These are phyloP conservation scores for Pyrenochaeta sp. DNA, from an alignment of 2,329 filamentous ascomycete genomes.

Conservation along the genomic window DNA sequence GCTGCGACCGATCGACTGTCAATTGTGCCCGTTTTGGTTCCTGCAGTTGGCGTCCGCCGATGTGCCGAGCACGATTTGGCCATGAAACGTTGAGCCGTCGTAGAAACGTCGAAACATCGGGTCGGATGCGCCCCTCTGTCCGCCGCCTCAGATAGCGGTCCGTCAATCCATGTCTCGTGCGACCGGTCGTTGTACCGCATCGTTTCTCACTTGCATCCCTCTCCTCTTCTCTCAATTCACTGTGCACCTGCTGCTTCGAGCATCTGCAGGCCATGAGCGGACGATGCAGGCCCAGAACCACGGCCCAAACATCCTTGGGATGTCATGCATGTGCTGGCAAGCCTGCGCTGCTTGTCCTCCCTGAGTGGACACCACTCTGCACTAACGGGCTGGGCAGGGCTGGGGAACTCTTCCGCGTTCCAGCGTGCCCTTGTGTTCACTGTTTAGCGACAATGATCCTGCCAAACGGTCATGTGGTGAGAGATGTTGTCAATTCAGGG, in stretches of 20 bases:
- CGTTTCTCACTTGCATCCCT: too few relatives aligned
- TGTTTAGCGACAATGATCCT: too few relatives aligned
- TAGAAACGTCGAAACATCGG: constrained; percentile 4
- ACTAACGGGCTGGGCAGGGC: constrained; percentile 3
- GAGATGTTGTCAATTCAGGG: too few relatives aligned
- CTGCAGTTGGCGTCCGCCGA: constrained; percentile 6
- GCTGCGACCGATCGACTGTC: constrained; percentile 1
- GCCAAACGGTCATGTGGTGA: too few relatives aligned
- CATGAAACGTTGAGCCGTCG: too few relatives aligned
- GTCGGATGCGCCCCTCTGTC: neutral
- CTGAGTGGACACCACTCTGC: too few relatives aligned
- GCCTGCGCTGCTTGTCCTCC: too few relatives aligned
- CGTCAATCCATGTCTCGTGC: neutral
- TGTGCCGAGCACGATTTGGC: too few relatives aligned
- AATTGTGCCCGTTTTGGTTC: constrained; percentile 1
- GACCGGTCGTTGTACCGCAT: too few relatives aligned
- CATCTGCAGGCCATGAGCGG: neutral
- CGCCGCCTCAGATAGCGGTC: neutral
- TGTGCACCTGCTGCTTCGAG: neutral
- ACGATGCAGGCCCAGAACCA: constrained; percentile 2
- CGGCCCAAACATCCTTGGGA: constrained; percentile 6
- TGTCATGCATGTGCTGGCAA: constrained; percentile 14
- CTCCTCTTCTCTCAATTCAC: too few relatives aligned
- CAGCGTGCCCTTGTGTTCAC: too few relatives aligned
- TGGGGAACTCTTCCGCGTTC: too few relatives aligned